A percentile compares a stretch with the other conserved stretches of the same genome.
Conservation (phyloP, 768 basidiomycete genomes). For the Megacollybia marginata region DNA sequence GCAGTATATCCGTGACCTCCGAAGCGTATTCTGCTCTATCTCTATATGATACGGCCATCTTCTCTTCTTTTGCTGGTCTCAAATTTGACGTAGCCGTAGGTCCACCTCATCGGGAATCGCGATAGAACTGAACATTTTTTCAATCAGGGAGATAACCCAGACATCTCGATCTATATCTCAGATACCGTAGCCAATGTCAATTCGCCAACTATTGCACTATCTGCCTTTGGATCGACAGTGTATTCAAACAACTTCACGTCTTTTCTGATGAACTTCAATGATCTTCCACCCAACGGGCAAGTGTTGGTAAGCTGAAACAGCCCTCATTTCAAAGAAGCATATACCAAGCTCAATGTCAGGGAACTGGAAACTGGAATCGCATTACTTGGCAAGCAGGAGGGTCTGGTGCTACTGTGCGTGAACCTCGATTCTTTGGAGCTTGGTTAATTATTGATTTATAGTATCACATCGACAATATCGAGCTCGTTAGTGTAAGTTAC, state of each 20-base stretch:
- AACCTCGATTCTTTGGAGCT: background rate
- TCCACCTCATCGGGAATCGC: background rate
- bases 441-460: background rate
- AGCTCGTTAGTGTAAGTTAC: slow-evolving; percentile 30
- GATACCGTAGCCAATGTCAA: slow-evolving; percentile 29
- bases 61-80: slow-evolving; percentile 38
- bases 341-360: background rate
- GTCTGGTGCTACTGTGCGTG: slow-evolving; percentile 28
- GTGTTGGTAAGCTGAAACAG: slow-evolving; percentile 20
- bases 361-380: slow-evolving; percentile 38
- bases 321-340: background rate
- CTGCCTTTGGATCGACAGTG: slow-evolving; percentile 31
- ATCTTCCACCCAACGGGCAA: slow-evolving; percentile 33
- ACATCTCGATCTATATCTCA: slow-evolving; percentile 32
- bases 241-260: slow-evolving; percentile 32
- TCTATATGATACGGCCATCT: slow-evolving; percentile 33
- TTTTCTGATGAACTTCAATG: slow-evolving; percentile 38
- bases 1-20: slow-evolving; percentile 37
- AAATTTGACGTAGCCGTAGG: slow-evolving; percentile 37
- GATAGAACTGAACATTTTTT: background rate
- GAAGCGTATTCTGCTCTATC: slow-evolving; percentile 37
- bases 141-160: slow-evolving; percentile 30
- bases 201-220: slow-evolving; percentile 33
- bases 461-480: slow-evolving; percentile 45
- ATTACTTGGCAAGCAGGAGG: slow-evolving; percentile 39